Base-by-base conservation (phyloP, 257 asterid species). In the Gentiana straminea region DNA sequence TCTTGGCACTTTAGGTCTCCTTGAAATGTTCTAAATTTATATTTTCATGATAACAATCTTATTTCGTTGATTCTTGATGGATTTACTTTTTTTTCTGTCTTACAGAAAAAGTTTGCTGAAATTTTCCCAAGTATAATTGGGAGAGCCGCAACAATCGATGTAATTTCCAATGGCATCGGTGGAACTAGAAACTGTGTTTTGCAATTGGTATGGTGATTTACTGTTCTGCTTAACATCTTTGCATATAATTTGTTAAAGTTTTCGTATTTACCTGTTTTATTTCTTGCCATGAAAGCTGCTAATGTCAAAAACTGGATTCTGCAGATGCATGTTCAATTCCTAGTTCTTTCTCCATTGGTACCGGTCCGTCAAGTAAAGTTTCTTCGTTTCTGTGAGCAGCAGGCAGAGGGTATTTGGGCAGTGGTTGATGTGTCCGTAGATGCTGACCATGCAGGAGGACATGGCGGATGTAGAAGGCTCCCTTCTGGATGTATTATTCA, bases 361-460 rank as follows among this genome's bases (percentile, higher is more conserved):
- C 89, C 89, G 11, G 61, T 70, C 33, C 93, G 88, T 33, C 73
- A 62, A 62, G 68, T 70, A 58, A 84, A 80, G 66, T 86, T 84
- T 77, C 65, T 90, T 50, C 90, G 97, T 36, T 86, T 80, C 74
- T 84, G 94, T 76, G 84, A 86, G 81, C 91, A 86, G 68, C 89
- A 78, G 7, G 73, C 80, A 32, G 90, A 77, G 36, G 90, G 82
- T 55, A 66, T 58, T 48, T 90, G 97, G 97, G 91, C 77, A 24
- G 88, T 90, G 39, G 97, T 90, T 63, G 97, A 90, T 52, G 79
- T 86, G 57, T 86, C 97, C n/a, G 76, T 80, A 33, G 93, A 86
- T 37, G 1, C 69, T 55, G 55, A 73, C 9, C 71, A 69, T 60
- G 86, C 74, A 53, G 79, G 73, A 51, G 34, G 66, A 11, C 34